Percentiles rank a stretch among this genome's conserved stretches.
phyloP scores from a whole-genome alignment of 179 eudicot species.

The Spinacia oleracea region DNA sequence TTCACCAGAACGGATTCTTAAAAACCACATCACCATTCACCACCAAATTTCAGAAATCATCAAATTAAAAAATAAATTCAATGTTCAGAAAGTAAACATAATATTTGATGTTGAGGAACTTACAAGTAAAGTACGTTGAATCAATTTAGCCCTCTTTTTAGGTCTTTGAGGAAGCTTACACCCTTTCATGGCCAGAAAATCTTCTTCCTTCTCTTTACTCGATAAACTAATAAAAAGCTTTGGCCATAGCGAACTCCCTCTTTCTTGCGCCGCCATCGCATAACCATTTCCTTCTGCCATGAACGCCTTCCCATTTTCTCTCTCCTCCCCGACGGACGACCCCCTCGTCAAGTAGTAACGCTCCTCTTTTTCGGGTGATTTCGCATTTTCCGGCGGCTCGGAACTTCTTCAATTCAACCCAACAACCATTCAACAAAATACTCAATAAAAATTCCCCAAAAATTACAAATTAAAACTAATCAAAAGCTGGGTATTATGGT shows the following conservation, averaged over 20 bases:
- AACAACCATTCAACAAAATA: not conserved
- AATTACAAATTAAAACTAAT: too few relatives aligned
- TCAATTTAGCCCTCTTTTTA: conserved; percentile 46
- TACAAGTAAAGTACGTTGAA: conserved; percentile 43
- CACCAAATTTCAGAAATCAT: too few relatives aligned
- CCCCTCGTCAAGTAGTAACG: conserved; percentile 63
- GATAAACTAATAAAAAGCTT: conserved; percentile 30
- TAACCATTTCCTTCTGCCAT: conserved; percentile 3
- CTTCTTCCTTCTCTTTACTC: conserved; percentile 46
- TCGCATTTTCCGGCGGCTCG: conserved; percentile 31
- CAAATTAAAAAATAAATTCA: too few relatives aligned
- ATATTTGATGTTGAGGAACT: not conserved
- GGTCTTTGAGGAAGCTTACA: conserved; percentile 52
- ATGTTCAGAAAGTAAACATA: not conserved
- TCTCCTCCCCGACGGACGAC: conserved; percentile 25
- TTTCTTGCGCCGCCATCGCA: conserved; percentile 32
- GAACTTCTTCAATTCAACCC: conserved; percentile 33
- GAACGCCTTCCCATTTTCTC: conserved; percentile 22
- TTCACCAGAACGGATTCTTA: too few relatives aligned
- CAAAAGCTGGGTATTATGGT: too few relatives aligned
- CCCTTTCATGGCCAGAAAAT: conserved; percentile 48
- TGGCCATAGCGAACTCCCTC: conserved; percentile 28
- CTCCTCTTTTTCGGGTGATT: conserved; percentile 58
- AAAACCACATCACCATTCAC: too few relatives aligned
- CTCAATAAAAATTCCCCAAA: not conserved